These are phyloP conservation scores for Phalaenopsis aphrodite DNA, from an alignment of 106 monocot genomes.

Conservation along the genomic window DNA sequence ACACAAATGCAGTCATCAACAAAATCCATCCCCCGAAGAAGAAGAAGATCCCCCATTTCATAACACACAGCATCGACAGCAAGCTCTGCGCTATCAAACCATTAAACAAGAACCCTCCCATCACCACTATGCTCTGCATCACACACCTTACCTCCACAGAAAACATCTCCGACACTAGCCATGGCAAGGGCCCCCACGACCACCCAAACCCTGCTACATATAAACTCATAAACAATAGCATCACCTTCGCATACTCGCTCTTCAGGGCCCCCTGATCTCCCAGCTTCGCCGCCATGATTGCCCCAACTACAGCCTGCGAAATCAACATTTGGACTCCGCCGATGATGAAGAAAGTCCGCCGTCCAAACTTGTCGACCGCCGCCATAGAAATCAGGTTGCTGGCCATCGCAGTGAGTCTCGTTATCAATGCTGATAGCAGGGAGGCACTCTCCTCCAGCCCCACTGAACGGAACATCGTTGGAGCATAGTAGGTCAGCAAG, in stretches of 20 bases:
- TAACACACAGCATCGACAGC: constrained; percentile 16
- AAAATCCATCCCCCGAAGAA: constrained; percentile 19
- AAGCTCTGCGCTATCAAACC: constrained; percentile 19
- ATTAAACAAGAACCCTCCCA: constrained; percentile 12
- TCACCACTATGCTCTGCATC: constrained; percentile 31
- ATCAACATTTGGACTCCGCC: constrained; percentile 40
- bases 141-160: constrained; percentile 22
- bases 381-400: constrained; percentile 4
- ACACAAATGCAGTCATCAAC: constrained; percentile 6
- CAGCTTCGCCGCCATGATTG: constrained; percentile 17
- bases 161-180: constrained; percentile 28
- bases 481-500: constrained; percentile 28
- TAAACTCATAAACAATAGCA: constrained; percentile 8
- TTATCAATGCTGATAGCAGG: constrained; percentile 22
- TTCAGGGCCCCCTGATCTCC: constrained; percentile 13
- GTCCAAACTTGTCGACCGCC: constrained; percentile 25
- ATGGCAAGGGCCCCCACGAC: constrained; percentile 34
- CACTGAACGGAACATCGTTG: constrained; percentile 27
- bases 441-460: constrained; percentile 24
- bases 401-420: constrained; percentile 9
- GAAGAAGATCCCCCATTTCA: constrained; percentile 29
- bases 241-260: constrained; percentile 10
- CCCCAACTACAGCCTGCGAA: constrained; percentile 26
- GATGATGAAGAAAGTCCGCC: constrained; percentile 26
- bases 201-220: constrained; percentile 19